Evolutionary conservation across 1,139 yeast species (phyloP).

Genomic region (Geotrichum bryndzae): DNA sequence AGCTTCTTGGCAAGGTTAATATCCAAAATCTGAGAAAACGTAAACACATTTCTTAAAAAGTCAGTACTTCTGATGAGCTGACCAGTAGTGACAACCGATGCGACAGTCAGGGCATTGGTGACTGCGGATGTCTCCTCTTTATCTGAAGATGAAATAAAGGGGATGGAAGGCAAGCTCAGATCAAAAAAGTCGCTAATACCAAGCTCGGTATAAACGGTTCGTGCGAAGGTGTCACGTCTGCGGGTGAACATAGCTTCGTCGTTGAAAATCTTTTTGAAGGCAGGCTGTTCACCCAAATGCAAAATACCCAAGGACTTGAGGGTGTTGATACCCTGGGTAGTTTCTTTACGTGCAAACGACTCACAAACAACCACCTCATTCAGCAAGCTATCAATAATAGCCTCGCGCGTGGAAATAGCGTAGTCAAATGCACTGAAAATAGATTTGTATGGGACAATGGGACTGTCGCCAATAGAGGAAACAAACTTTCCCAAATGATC

Average conservation of each 20-base stretch:
- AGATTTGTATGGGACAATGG: constrained; percentile 56
- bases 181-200: constrained; percentile 70
- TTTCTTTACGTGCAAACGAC: constrained; percentile 54
- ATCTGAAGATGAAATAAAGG: constrained; percentile 10
- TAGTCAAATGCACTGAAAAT: constrained; percentile 62
- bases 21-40: constrained; percentile 23
- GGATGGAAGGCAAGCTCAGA: constrained; percentile 39
- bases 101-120: constrained; percentile 38
- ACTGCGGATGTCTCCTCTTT: constrained; percentile 29
- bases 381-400: constrained; percentile 58
- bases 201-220: constrained; percentile 54
- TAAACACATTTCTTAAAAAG: constrained; percentile 28
- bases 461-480: constrained; percentile 50
- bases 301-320: constrained; percentile 52
- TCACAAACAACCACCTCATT: constrained; percentile 65
- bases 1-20: constrained; percentile 32
- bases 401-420: constrained; percentile 62
- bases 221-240: constrained; percentile 55
- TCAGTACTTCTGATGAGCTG: constrained; percentile 30
- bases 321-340: constrained; percentile 54
- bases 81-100: constrained; percentile 37
- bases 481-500: constrained; percentile 50
- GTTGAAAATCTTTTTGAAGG: constrained; percentile 58
- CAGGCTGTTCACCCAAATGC: constrained; percentile 47
- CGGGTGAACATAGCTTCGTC: constrained; percentile 81